phyloP scores from a whole-genome alignment of 2,329 filamentous ascomycete species.

The Geosmithia morbida region DNA sequence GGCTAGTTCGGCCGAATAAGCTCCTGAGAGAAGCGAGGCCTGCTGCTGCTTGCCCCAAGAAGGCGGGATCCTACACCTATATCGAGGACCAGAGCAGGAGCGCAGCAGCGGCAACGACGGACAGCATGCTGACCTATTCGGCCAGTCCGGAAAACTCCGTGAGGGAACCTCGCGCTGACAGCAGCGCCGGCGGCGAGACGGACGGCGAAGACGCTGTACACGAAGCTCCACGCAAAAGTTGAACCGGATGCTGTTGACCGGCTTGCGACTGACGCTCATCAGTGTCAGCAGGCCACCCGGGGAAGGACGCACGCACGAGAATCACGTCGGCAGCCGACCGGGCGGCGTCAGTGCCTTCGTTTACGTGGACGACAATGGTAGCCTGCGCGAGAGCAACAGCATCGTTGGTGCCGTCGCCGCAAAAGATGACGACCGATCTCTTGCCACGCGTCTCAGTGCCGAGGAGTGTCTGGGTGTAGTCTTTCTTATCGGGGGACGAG shows the following conservation, averaged over 20 bases:
- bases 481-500: conserved; percentile 29
- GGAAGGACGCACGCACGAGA: conserved; percentile 33
- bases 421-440: conserved; percentile 32
- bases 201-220: conserved; percentile 50
- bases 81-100: conserved; percentile 25
- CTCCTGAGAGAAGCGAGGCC: background rate
- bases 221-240: conserved; percentile 50
- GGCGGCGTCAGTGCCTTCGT: conserved; percentile 34
- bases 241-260: conserved; percentile 30
- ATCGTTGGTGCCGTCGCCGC: conserved; percentile 52
- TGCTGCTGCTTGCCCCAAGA: background rate
- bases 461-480: conserved; percentile 23
- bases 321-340: conserved; percentile 41
- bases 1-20: no score
- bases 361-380: conserved; percentile 44
- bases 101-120: conserved; percentile 43
- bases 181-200: conserved; percentile 44
- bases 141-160: conserved; percentile 41
- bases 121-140: conserved; percentile 50
- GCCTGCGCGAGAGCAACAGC: conserved; percentile 46
- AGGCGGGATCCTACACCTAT: conserved; percentile 3
- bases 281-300: conserved; percentile 35
- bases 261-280: conserved; percentile 27
- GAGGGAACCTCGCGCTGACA: conserved; percentile 34
- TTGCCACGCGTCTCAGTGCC: background rate